A percentile compares a stretch with the other conserved stretches of the same genome.
phyloP scores from a whole-genome alignment of 257 asterid species.

The Solanum paucissectum region DNA sequence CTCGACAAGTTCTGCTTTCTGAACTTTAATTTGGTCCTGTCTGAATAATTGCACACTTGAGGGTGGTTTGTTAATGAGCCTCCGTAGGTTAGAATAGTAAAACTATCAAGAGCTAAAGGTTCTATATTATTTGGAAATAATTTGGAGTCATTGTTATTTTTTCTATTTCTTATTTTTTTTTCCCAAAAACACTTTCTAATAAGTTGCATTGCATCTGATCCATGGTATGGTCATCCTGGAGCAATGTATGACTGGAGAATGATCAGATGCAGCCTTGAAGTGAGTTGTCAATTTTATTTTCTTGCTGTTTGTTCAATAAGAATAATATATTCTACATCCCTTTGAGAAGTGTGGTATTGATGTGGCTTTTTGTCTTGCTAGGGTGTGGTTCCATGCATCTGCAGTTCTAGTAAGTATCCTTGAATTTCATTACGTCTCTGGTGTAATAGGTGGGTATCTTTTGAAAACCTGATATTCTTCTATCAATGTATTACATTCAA shows the following conservation, averaged over 20 bases:
- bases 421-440: not conserved
- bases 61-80: not conserved
- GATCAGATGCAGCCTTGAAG: constrained; percentile 45
- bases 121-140: not conserved
- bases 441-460: not conserved
- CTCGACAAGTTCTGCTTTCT: not conserved
- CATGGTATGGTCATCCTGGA: constrained; percentile 66
- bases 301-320: not conserved
- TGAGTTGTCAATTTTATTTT: constrained; percentile 25
- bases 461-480: not conserved
- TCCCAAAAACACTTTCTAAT: constrained; percentile 11
- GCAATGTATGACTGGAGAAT: constrained; percentile 53
- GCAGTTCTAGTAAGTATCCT: constrained; percentile 33
- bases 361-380: constrained; percentile 26
- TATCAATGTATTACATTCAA: not conserved
- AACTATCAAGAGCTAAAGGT: not conserved
- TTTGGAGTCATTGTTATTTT: constrained; percentile 6
- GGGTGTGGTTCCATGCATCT: constrained; percentile 24
- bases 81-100: not conserved
- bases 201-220: constrained; percentile 46
- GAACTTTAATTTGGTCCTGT: not conserved
- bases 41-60: not conserved
- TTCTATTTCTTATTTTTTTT: constrained; percentile 2
- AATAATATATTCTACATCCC: not conserved
- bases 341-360: constrained; percentile 10